Conservation (phyloP, 2,329 filamentous ascomycete genomes). For the Geosmithia morbida region DNA sequence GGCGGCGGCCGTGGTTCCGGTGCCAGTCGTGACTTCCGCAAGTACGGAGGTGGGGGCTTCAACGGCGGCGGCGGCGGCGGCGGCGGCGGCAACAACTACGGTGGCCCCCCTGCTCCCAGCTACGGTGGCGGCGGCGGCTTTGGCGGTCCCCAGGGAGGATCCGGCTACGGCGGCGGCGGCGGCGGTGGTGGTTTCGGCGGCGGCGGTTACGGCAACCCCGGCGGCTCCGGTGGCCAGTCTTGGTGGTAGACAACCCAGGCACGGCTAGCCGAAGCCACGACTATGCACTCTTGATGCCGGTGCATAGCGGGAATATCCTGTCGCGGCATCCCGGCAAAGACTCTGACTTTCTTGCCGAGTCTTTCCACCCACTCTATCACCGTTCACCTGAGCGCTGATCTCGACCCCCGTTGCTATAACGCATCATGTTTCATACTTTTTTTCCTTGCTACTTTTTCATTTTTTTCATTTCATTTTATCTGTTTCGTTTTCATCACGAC, state of each 20-base stretch:
- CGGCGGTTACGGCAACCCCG: conserved; percentile 47
- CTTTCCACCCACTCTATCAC: conserved; percentile 5
- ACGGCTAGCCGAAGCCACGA: not conserved
- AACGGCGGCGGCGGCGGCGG: conserved; percentile 27
- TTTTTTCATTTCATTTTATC: conserved; percentile 11
- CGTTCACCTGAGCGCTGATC: conserved; percentile 7
- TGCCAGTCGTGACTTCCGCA: conserved; percentile 82
- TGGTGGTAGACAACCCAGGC: conserved; percentile 43
- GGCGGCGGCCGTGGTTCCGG: conserved; percentile 59
- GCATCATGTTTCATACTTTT: conserved; percentile 2
- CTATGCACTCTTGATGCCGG: not conserved
- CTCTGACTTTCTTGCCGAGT: conserved; percentile 3
- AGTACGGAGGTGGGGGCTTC: conserved; percentile 46
- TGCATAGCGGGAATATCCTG: not conserved
- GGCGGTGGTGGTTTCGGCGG: conserved; percentile 23
- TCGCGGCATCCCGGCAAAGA: conserved; percentile 2
- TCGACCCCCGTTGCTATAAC: conserved; percentile 2
- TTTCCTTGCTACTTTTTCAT: conserved; percentile 4
- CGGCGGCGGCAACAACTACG: conserved; percentile 19
- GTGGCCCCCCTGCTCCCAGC: conserved; percentile 13
- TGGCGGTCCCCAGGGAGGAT: conserved; percentile 18
- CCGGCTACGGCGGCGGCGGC: conserved; percentile 21
- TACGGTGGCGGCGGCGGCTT: conserved; percentile 30
- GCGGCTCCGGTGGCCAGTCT: conserved; percentile 50
- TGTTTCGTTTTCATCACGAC: conserved; percentile 14